Evolutionary conservation across 2,329 filamentous ascomycete genomes (phyloP).

Genomic region (Ophiocordyceps camponoti-rufipedis): DNA sequence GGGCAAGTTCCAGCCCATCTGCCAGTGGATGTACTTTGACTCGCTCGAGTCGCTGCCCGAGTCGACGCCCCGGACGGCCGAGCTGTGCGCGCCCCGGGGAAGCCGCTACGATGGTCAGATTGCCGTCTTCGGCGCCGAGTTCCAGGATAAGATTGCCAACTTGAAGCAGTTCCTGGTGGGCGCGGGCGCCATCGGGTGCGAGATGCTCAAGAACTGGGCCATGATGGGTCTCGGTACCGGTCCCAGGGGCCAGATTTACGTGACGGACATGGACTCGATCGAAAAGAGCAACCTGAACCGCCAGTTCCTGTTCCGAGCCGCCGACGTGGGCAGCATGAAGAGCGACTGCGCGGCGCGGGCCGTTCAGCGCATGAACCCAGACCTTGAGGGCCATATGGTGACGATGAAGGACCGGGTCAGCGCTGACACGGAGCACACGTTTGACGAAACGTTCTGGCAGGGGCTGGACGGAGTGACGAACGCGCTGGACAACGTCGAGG

Average conservation of each 20-base stretch:
- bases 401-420: constrained; percentile 81
- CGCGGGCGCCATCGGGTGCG: constrained; percentile 91
- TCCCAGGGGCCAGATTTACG: constrained; percentile 70
- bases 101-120: constrained; percentile 94
- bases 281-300: constrained; percentile 98
- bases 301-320: constrained; percentile 86
- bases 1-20: constrained; percentile 90
- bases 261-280: constrained; percentile 97
- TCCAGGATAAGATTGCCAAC: constrained; percentile 84
- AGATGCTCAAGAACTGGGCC: constrained; percentile 99
- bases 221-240: constrained; percentile 92
- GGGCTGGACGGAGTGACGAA: constrained; percentile 84
- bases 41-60: constrained; percentile 87
- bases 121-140: constrained; percentile 84
- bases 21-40: constrained; percentile 95
- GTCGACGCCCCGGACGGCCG: constrained; percentile 57
- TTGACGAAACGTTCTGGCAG: constrained; percentile 87
- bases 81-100: constrained; percentile 69
- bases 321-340: constrained; percentile 92
- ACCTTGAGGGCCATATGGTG: constrained; percentile 70
- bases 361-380: constrained; percentile 91
- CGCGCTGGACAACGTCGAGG: constrained; percentile 92
- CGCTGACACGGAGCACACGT: constrained; percentile 79
- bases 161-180: constrained; percentile 88
- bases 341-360: constrained; percentile 82